A percentile compares a stretch with the other conserved stretches of the same genome.
Conservation (phyloP, 371 early-diverging fungal species). For the Capillidium heterosporum region DNA sequence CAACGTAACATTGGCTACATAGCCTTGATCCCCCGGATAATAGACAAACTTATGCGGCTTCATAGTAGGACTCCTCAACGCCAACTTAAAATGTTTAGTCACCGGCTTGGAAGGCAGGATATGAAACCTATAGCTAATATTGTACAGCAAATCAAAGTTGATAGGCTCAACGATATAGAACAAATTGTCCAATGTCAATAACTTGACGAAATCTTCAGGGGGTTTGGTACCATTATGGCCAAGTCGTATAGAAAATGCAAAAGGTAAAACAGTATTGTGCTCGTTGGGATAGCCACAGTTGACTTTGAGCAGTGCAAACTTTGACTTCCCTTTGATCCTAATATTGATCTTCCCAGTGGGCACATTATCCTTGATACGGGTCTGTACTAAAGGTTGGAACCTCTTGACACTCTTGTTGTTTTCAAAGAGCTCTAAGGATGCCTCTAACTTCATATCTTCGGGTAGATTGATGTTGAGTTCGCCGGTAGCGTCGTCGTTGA, state of each 20-base stretch:
- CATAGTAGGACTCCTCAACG: background rate
- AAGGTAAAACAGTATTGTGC: background rate
- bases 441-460: background rate
- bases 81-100: slow-evolving; percentile 1
- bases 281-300: background rate
- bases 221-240: slow-evolving; percentile 1
- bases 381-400: background rate
- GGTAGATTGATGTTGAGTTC: slow-evolving; percentile 13
- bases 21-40: slow-evolving; percentile 3
- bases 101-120: background rate
- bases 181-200: background rate
- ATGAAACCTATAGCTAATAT: slow-evolving; percentile 5
- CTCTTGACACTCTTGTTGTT: background rate
- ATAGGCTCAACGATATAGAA: slow-evolving; percentile 4
- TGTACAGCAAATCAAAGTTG: slow-evolving; percentile 4
- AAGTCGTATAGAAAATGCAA: background rate
- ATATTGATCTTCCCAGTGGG: background rate
- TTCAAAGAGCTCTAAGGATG: background rate
- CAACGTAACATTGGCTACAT: slow-evolving; percentile 4
- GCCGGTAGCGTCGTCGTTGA: slow-evolving; percentile 13
- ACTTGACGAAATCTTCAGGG: slow-evolving; percentile 4
- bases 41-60: slow-evolving; percentile 6
- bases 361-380: background rate
- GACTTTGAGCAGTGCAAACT: background rate
- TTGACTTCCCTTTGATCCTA: background rate